Percentiles rank a stretch among this genome's conserved stretches.
phyloP scores from a whole-genome alignment of 2,329 filamentous ascomycete genomes.

The Penicillium sclerotiorum region DNA sequence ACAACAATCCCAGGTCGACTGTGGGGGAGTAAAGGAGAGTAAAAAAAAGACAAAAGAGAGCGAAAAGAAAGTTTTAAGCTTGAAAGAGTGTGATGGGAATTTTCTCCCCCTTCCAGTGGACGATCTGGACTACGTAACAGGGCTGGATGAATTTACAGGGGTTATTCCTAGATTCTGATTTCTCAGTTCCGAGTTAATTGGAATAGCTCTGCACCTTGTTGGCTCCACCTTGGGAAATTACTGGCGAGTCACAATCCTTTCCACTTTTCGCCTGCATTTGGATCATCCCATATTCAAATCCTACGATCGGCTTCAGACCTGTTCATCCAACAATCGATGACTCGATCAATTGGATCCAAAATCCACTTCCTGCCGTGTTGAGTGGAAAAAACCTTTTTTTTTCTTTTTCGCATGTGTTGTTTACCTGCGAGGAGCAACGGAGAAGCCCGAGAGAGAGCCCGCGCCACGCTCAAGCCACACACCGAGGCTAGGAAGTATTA shows the following conservation, averaged over 20 bases:
- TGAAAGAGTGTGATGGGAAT: constrained; percentile 19
- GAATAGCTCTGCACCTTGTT: background rate
- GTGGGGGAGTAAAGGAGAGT: background rate
- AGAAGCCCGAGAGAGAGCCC: constrained; percentile 5
- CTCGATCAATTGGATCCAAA: constrained; percentile 9
- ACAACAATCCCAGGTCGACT: too few species aligned
- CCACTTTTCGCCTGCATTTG: background rate
- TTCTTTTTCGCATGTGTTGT: background rate
- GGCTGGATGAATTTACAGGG: background rate
- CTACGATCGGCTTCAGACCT: constrained; percentile 3
- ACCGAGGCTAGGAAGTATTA: too few species aligned
- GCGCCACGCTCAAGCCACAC: constrained; percentile 14
- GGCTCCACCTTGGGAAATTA: constrained; percentile 8
- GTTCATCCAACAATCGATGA: constrained; percentile 17
- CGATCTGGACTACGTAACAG: constrained; percentile 21
- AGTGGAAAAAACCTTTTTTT: background rate
- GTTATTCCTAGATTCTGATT: background rate
- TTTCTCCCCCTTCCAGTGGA: constrained; percentile 19
- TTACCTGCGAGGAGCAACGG: background rate
- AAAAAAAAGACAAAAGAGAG: constrained; percentile 1
- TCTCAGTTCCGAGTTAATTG: background rate
- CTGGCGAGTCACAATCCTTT: too few species aligned
- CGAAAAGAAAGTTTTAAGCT: constrained; percentile 19
- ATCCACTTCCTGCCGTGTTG: background rate
- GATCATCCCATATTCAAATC: constrained; percentile 4